Evolutionary conservation across 257 asterid genomes (phyloP), one percentile per base, ranked within the genome.

Genomic region (Nicotiana attenuata): DNA sequence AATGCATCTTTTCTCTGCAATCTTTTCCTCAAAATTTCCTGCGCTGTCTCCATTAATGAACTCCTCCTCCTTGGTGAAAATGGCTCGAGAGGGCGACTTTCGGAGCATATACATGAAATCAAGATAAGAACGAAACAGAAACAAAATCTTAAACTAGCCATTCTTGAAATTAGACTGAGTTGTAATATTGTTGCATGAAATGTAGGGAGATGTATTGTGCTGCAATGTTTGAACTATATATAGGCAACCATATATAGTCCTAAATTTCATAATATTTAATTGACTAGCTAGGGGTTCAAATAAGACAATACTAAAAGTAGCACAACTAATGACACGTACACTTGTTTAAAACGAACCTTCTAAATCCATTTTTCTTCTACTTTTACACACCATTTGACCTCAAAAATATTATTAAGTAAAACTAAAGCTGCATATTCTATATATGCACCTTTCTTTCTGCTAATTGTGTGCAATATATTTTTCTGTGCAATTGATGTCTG

Each of bases 121-220:
- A 77, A 52, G 4, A 82, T 50, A 15, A 82, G 35, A 29, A 82
- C 24, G 45, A 82, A 50, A 15, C 38, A 75, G 47, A 82, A n/a
- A 65, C 80, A 82, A 59, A 82, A 60, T 15, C 63, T 75, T 60
- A 38, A 81, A 53, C 29, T 26, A 53, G 81, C 45, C 81, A 76
- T 77, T 76, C 26, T 57, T 57, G 24, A 57, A n/a, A 57, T 41
- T 41, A 41, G 50, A 8, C 50, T 41, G 4, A 57, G 24, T 19
- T 5, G 1, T 16, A 7, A 3, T 19, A 41, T 47, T 19, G 38
- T 73, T 73, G 79, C 78, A 71, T 71, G 78, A 57, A 71, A 50
- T 50, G 63, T 7, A 22, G 20, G 33, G 38, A 3, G 22, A 3
- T 14, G 24, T 47, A 47, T 22, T 22, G 7, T 20, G 59, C 52